Evolutionary conservation across 1,139 yeast species (phyloP).

Genomic region (Lodderomyces orthopsilosis): DNA sequence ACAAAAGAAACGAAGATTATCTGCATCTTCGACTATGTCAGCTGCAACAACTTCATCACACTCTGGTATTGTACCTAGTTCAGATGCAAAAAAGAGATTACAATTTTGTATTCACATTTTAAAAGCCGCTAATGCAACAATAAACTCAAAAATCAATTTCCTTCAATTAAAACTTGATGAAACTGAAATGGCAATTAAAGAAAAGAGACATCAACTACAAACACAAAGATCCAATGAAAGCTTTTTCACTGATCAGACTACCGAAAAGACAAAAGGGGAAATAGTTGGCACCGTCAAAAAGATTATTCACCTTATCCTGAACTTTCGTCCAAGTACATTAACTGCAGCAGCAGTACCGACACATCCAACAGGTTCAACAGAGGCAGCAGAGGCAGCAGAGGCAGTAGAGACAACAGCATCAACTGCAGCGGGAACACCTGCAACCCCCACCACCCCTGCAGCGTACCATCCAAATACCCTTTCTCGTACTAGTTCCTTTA

Average conservation of each 20-base stretch:
- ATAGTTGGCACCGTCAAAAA: conserved; percentile 86
- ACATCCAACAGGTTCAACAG: neutral
- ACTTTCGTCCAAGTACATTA: conserved; percentile 74
- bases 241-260: conserved; percentile 14
- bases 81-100: conserved; percentile 65
- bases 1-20: conserved; percentile 24
- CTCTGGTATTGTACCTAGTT: conserved; percentile 13
- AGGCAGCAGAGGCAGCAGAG: neutral
- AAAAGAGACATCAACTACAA: conserved; percentile 14
- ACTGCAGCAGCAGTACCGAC: neutral
- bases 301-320: conserved; percentile 80
- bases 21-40: conserved; percentile 9
- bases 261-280: conserved; percentile 64
- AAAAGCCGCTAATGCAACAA: conserved; percentile 71
- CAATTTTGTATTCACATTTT: conserved; percentile 72
- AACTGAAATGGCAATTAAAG: conserved; percentile 18
- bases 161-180: conserved; percentile 47
- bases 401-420: neutral
- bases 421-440: neutral
- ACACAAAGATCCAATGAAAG: conserved; percentile 10
- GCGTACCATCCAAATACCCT: neutral
- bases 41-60: conserved; percentile 13
- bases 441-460: conserved; percentile 1
- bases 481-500: neutral
- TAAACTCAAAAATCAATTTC: conserved; percentile 59